Evolutionary conservation across 2,329 filamentous ascomycete species (phyloP), one percentile per base, ranked within the genome.

Genomic region (Anisogramma anomala): DNA sequence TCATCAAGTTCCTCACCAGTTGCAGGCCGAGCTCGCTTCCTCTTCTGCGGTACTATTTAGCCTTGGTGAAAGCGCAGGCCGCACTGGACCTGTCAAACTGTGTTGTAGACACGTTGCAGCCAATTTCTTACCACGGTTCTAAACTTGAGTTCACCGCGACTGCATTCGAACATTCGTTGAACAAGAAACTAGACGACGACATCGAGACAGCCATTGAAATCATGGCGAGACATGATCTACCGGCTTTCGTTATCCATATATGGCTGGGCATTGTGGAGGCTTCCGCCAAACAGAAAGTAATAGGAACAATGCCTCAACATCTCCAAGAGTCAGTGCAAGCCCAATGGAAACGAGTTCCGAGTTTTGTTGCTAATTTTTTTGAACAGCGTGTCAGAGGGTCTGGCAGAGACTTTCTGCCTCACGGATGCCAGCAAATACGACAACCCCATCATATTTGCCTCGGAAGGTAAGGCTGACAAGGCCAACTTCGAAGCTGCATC

Each of bases 381-480:
- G 11, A 8, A 2, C n/a, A 43, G 42, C 5, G 71, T 80, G 11
- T 82, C 79, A 0, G 81, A 86, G 56, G 82, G 81, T 0, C 57
- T 87, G 44, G 82, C 80, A 0, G 82, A 87, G 54, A 80, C 84
- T 0, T 87, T 87, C 50, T 87, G 82, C 54, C 58, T 87, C 42
- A 83, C 79, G 1, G 83, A 87, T 55, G 81, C 83, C 5, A 82
- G 79, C 1, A 66, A 80, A 42, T 66, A 71, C 2, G 83, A 85
- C 46, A 85, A 86, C 53, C 83, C 82, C 1, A 82, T 86, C 47
- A 74, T 86, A 2, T 84, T 86, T 58, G 79, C 80, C 4, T 85
- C 79, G 4, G 78, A 84, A 68, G 78, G 79, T 81, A 55, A 44
- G 36, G 11, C 3, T 15, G 8, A 8, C 7, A 14, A 8, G 8